Evolutionary conservation across 192 early-diverging fungal species (phyloP).

Genomic region (Radiomyces spectabilis): DNA sequence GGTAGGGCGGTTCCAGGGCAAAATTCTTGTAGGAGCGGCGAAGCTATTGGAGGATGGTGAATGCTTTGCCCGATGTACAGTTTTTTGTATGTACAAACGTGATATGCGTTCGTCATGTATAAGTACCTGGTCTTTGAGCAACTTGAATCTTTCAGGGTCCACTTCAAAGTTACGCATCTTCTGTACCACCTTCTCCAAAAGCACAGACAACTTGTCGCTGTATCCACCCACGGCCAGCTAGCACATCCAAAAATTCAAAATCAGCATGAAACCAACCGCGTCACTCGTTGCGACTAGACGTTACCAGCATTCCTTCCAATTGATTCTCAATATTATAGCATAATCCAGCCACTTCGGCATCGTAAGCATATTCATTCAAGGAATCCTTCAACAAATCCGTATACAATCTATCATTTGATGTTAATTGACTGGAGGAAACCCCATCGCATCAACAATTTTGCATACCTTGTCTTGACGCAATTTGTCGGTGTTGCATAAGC

Average conservation of each 20-base stretch:
- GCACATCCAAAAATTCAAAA: not conserved
- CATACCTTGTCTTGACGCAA: slow-evolving; percentile 51
- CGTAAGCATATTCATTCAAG: slow-evolving; percentile 82
- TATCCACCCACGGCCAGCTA: slow-evolving; percentile 70
- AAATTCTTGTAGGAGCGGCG: slow-evolving; percentile 71
- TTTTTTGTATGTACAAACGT: no score
- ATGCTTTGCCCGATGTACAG: not conserved
- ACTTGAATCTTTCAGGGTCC: slow-evolving; percentile 63
- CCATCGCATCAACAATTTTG: not conserved
- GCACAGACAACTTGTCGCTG: slow-evolving; percentile 74
- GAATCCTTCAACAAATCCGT: slow-evolving; percentile 75
- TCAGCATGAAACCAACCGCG: no score
- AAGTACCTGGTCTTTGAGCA: slow-evolving; percentile 81
- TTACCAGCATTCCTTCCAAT: slow-evolving; percentile 57
- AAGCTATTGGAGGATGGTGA: not conserved
- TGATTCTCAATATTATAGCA: slow-evolving; percentile 65
- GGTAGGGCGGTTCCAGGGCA: slow-evolving; percentile 68
- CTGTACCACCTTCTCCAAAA: slow-evolving; percentile 64
- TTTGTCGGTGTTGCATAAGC: slow-evolving; percentile 68
- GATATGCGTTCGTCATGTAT: no score
- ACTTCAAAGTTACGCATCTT: slow-evolving; percentile 59
- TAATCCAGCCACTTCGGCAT: slow-evolving; percentile 84
- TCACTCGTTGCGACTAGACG: not conserved
- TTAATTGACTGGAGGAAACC: no score
- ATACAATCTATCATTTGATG: slow-evolving; percentile 64